Evolutionary conservation across 495 filamentous ascomycete genomes (phyloP), one percentile per base, ranked within the genome.

Genomic region (Penicillium tannophilum): DNA sequence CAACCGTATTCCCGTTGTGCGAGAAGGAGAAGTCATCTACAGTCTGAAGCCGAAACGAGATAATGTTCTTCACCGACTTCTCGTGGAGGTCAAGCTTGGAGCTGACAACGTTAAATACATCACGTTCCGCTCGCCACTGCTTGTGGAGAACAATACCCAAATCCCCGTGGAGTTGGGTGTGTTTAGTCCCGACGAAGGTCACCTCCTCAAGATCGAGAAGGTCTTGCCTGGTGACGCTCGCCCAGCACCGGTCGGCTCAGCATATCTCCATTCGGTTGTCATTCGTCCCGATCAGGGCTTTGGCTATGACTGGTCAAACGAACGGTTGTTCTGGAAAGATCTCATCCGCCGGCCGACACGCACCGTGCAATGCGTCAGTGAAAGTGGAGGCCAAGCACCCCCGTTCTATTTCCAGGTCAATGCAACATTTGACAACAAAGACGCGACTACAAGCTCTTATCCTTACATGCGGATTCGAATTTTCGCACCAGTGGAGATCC

Each of bases 371-470:
- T 98, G 94, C 72, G 83, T 87, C 52, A 90, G 92, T 17, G 93
- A 97, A 61, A 84, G 84, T 63, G 87, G 84, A 42, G 89, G 93
- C 39, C 80, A 87, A 57, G 77, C 84, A 11, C 89, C 90, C 33
- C 90, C 91, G 0, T 98, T 98, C 73, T 97, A 94, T 72, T 98
- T 98, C 77, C 95, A 98, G 71, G 85, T 94, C 76, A 90, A 94
- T 64, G 88, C 93, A 4, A 85, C 81, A 14, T 96, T 82, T 67
- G 88, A 96, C 70, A 86, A 84, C 65, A 87, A 89, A 50, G 88
- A 94, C 64, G 90, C 92, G 19, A 75, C 93, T 35, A 89, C 91
- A 10, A 87, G 74, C 60, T 81, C 86, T 57, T 98, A 98, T 69
- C 94, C 94, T 5, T 94, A 96, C 70, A 98, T 98, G 95, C 85